Evolutionary conservation across 257 asterid species (phyloP).

Genomic region (Solanum sejunctum): DNA sequence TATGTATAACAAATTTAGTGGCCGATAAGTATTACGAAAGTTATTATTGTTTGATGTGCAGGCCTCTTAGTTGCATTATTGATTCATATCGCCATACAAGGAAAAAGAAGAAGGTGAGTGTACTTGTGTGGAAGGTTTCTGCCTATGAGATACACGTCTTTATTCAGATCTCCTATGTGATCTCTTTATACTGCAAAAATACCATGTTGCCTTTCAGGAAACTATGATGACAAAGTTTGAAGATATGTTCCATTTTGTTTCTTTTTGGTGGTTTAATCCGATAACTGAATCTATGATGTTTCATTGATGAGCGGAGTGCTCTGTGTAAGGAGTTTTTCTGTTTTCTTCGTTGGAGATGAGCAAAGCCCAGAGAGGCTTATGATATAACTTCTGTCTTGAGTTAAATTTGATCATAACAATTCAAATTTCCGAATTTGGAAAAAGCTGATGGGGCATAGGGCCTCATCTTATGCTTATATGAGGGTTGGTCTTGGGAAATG

Average conservation of each 20-base stretch:
- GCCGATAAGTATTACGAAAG: background rate
- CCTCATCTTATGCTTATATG: background rate
- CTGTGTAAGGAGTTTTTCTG: background rate
- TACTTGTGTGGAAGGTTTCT: background rate
- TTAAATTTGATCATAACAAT: background rate
- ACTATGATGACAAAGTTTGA: background rate
- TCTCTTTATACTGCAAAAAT: background rate
- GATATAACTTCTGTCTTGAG: background rate
- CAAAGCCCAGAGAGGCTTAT: background rate
- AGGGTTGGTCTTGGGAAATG: background rate
- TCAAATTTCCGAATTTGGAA: no score
- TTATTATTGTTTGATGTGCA: background rate
- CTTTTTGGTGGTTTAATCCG: background rate
- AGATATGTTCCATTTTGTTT: background rate
- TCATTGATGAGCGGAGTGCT: background rate
- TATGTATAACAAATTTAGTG: background rate
- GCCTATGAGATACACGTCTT: background rate
- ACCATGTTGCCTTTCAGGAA: background rate
- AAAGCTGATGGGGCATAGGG: no score
- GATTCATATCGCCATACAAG: background rate
- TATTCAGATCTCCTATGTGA: background rate
- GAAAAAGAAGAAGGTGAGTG: background rate
- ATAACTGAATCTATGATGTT: background rate
- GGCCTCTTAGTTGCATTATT: background rate
- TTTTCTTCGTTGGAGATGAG: background rate